Evolutionary conservation across 148 eudicot species (phyloP).

Genomic region (Persicaria maculosa): DNA sequence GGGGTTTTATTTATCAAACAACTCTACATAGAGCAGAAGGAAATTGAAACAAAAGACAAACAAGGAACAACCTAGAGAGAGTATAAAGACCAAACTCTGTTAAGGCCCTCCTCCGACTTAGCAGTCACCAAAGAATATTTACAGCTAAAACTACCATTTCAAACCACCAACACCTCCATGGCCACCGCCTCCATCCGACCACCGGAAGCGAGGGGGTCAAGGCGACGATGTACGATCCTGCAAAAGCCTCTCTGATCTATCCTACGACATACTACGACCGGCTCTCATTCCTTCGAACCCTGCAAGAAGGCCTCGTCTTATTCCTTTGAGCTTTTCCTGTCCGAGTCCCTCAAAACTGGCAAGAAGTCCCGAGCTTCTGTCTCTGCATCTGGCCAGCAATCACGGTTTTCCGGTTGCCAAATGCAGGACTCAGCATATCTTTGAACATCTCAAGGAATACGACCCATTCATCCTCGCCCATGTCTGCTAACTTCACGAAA

Average conservation of each 20-base stretch:
- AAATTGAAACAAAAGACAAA: background rate
- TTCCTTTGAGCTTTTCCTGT: slow-evolving; percentile 4
- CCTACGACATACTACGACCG: background rate
- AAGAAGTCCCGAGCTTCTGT: slow-evolving; percentile 40
- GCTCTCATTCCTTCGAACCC: background rate
- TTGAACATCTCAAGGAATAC: slow-evolving; percentile 31
- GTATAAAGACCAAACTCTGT: background rate
- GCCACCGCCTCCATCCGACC: background rate
- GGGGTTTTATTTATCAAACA: slow-evolving; percentile 18
- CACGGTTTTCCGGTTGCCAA: slow-evolving; percentile 19
- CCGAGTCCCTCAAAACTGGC: slow-evolving; percentile 26
- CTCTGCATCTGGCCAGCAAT: slow-evolving; percentile 20
- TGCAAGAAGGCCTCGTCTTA: background rate
- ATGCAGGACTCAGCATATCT: slow-evolving; percentile 28
- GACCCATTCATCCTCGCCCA: slow-evolving; percentile 35
- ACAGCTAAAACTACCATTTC: background rate
- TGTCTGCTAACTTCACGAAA: slow-evolving; percentile 35
- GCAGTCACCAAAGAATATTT: slow-evolving; percentile 15
- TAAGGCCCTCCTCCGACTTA: background rate
- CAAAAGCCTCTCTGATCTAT: background rate
- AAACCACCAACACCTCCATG: background rate
- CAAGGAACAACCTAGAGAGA: background rate
- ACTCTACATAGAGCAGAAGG: slow-evolving; percentile 9
- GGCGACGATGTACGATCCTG: background rate
- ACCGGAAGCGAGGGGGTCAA: background rate